phyloP scores from a whole-genome alignment of 75 land plant species.

The Pseudotsuga menziesii region DNA sequence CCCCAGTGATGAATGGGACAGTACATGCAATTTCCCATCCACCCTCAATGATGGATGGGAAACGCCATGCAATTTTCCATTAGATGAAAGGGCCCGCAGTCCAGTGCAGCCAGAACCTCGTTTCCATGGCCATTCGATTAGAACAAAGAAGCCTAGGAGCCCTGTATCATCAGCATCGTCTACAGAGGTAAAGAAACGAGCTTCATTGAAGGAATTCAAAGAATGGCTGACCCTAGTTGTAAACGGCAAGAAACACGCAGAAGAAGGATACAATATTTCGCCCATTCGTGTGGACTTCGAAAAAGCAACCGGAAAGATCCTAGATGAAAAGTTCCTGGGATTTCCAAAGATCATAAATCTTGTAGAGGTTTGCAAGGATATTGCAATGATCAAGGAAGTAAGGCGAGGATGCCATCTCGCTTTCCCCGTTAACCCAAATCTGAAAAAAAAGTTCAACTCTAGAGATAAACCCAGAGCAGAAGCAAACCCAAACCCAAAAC shows the following conservation, averaged over 20 bases:
- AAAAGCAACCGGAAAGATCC: slow-evolving; percentile 3
- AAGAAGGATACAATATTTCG: neutral
- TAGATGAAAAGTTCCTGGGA: neutral
- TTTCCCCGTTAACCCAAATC: neutral
- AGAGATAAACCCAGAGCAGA: neutral
- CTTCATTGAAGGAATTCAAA: neutral
- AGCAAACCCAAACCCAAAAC: neutral
- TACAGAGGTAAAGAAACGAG: neutral
- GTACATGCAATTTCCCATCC: too few relatives aligned
- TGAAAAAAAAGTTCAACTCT: neutral
- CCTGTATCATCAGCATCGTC: neutral
- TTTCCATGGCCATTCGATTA: too few relatives aligned
- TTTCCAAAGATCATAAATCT: neutral
- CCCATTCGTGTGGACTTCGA: neutral
- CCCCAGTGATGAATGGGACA: too few relatives aligned
- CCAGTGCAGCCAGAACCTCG: too few relatives aligned
- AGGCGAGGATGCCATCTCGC: neutral
- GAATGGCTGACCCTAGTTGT: neutral
- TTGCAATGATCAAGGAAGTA: neutral
- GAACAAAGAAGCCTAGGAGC: too few relatives aligned
- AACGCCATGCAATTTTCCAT: too few relatives aligned
- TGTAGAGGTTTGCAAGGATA: neutral
- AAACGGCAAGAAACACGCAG: neutral
- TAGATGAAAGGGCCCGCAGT: too few relatives aligned
- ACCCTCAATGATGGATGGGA: too few relatives aligned